Base-by-base conservation (phyloP, 371 early-diverging fungal species). In the Mucor saturninus region DNA sequence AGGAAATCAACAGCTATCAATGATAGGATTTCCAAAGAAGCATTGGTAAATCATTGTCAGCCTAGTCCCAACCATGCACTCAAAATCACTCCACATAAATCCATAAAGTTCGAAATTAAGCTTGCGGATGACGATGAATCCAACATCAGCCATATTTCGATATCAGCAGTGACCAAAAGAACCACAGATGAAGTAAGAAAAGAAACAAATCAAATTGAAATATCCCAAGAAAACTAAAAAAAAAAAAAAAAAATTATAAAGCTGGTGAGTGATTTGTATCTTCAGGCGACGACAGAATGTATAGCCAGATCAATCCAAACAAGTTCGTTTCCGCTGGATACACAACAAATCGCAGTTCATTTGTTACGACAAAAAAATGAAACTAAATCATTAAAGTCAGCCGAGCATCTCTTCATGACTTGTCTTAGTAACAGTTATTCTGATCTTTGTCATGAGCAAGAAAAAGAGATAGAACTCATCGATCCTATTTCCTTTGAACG, bases 121-220 rank as follows among this genome's bases (percentile, higher is more conserved):
- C 45, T 69, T 2, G 50, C 35, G 3, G 56, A 64, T 50, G 51
- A 69, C 9, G 60, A 69, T 26, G 69, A 69, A 49, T 40, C 48
- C 10, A 69, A 69, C 15, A 69, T 69, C 2, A 69, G 59, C 30
- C 69, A 69, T 52, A 61, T 69, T 7, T 69, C 69, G 6, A 57
- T 69, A 39, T 61, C 57, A 52, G 56, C 65, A 13, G 69, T 69
- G 5, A 30, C n/a, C 8, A 64, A 56, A 51, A 69, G 56, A 49
- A 28, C 61, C 3, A 55, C 52, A 39, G 31, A 61, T 14, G 57
- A 69, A 52, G 69, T 69, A 64, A 28, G 28, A 8, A 49, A 15
- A 56, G 30, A 32, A 37, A 32, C 7, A 54, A 30, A 29, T 53
- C 13, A 14, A n/a, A 14, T 8, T 43, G 4, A 14, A n/a, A 14